Percentiles rank a stretch among this genome's conserved stretches.
These are phyloP conservation scores for Eutrema yunnanense DNA, from an alignment of 345 rosid genomes.

Conservation along the genomic window DNA sequence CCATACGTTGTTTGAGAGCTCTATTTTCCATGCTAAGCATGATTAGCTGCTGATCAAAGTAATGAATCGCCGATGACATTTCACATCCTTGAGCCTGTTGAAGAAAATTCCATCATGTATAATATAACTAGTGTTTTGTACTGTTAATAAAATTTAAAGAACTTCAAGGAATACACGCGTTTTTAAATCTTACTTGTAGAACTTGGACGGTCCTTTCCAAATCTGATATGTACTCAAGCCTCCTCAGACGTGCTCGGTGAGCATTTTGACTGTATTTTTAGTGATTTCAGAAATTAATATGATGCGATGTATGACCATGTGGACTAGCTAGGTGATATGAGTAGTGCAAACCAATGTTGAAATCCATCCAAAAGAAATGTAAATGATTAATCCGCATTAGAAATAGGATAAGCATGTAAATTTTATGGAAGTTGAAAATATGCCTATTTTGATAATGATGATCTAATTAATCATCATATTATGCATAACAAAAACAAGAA, in stretches of 20 bases:
- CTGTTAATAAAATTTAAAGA: not conserved
- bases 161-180: not conserved
- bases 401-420: not conserved
- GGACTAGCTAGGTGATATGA: not conserved
- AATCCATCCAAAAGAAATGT: not conserved
- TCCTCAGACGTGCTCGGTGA: constrained; percentile 52
- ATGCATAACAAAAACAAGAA: not conserved
- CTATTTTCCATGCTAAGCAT: constrained; percentile 71
- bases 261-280: constrained; percentile 46
- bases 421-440: not conserved
- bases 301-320: not conserved
- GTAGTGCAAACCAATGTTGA: not conserved
- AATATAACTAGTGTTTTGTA: not conserved
- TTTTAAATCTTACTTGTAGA: constrained; percentile 40
- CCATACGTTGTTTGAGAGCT: constrained; percentile 56
- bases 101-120: not conserved
- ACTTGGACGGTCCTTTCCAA: constrained; percentile 53
- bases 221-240: constrained; percentile 61
- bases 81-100: constrained; percentile 63
- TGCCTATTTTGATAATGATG: not conserved
- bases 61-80: constrained; percentile 56
- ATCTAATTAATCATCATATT: not conserved
- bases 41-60: constrained; percentile 52
- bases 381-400: not conserved
- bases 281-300: not conserved